These are phyloP conservation scores for Nevesoporus exiguus DNA, from an alignment of 768 basidiomycete species.

Conservation along the genomic window DNA sequence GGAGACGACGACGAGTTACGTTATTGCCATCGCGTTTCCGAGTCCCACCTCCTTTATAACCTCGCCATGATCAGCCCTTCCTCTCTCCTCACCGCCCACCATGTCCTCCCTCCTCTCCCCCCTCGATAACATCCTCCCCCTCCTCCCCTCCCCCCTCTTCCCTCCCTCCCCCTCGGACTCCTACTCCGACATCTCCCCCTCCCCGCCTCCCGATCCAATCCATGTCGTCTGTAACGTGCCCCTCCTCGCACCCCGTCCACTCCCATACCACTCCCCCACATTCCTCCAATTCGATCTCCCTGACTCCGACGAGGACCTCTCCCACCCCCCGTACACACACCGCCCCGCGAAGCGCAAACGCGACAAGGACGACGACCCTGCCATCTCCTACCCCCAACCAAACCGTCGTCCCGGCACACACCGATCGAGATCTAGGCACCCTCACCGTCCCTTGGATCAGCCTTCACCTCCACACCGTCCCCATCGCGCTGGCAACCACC, in stretches of 20 bases:
- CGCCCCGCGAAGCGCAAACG: slow-evolving; percentile 57
- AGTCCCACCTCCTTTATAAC: slow-evolving; percentile 7
- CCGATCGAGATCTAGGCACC: slow-evolving; percentile 18
- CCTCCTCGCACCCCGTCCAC: slow-evolving; percentile 63
- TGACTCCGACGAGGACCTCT: slow-evolving; percentile 66
- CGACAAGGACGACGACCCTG: slow-evolving; percentile 10
- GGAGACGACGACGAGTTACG: slow-evolving; percentile 2
- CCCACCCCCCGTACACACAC: slow-evolving; percentile 63
- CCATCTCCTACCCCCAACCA: slow-evolving; percentile 16
- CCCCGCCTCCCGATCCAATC: slow-evolving; percentile 26
- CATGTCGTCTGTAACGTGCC: slow-evolving; percentile 64
- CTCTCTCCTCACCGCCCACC: neutral
- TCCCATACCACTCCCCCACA: slow-evolving; percentile 66
- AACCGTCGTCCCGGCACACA: slow-evolving; percentile 27
- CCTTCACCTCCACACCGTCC: slow-evolving; percentile 2
- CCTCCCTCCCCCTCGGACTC: slow-evolving; percentile 32
- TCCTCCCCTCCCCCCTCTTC: neutral
- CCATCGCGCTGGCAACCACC: slow-evolving; percentile 20
- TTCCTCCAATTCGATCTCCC: slow-evolving; percentile 68
- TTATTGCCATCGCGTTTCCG: neutral
- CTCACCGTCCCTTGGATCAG: slow-evolving; percentile 8
- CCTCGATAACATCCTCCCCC: slow-evolving; percentile 16
- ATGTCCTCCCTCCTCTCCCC: slow-evolving; percentile 16
- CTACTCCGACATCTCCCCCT: slow-evolving; percentile 29
- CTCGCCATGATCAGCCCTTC: neutral